Percentiles rank a stretch among this genome's conserved stretches.
Conservation (phyloP, 2,329 filamentous ascomycete species). For the Penicillium sp. region DNA sequence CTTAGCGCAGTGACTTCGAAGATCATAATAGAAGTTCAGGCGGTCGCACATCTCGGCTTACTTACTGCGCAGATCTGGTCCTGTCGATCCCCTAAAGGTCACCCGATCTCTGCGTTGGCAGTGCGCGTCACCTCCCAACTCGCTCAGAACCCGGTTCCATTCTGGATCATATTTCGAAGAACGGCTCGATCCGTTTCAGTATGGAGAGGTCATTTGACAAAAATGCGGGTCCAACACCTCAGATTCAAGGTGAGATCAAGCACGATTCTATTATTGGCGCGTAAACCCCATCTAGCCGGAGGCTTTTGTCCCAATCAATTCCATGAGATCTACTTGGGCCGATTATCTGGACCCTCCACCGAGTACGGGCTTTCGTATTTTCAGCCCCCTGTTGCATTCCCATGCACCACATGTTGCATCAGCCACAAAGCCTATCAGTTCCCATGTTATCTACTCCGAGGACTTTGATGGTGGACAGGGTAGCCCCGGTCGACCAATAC, state of each 20-base stretch:
- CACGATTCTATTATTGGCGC: slow-evolving; percentile 4
- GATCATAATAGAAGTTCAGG: neutral
- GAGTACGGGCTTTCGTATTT: slow-evolving; percentile 6
- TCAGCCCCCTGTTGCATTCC: slow-evolving; percentile 7
- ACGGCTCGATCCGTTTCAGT: slow-evolving; percentile 1
- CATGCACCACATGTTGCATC: slow-evolving; percentile 13
- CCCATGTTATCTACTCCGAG: slow-evolving; percentile 1
- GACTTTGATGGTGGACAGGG: neutral
- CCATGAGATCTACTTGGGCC: slow-evolving; percentile 9
- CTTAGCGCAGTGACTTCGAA: slow-evolving; percentile 1
- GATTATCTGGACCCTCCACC: slow-evolving; percentile 4
- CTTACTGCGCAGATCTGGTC: slow-evolving; percentile 22
- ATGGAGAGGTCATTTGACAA: slow-evolving; percentile 25
- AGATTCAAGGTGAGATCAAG: slow-evolving; percentile 17
- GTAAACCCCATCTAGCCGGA: slow-evolving; percentile 1
- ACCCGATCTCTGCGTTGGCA: slow-evolving; percentile 40
- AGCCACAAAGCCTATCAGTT: slow-evolving; percentile 12
- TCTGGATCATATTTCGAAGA: neutral
- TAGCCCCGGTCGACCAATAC: neutral
- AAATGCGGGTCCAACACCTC: slow-evolving; percentile 19
- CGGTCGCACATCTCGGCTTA: slow-evolving; percentile 16
- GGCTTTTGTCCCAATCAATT: slow-evolving; percentile 11
- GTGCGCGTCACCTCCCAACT: slow-evolving; percentile 19
- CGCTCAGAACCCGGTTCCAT: slow-evolving; percentile 5
- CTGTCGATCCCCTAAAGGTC: slow-evolving; percentile 33